phyloP scores from a whole-genome alignment of 805 yeast genomes.

The Hanseniaspora thailandica region DNA sequence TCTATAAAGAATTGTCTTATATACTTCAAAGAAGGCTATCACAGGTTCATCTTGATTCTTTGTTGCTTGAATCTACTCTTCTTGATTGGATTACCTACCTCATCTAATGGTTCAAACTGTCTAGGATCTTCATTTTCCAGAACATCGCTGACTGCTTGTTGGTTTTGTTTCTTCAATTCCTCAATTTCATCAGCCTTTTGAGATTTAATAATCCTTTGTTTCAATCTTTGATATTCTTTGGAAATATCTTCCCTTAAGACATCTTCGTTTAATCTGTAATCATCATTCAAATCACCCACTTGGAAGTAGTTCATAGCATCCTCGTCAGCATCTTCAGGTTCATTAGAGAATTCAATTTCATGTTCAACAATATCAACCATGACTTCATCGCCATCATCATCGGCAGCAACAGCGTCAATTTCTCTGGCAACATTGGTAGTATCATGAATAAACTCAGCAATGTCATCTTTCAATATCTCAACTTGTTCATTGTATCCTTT shows the following conservation, averaged over 20 bases:
- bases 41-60: conserved; percentile 15
- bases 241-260: conserved; percentile 39
- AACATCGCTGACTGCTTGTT: conserved; percentile 18
- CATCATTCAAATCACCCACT: conserved; percentile 5
- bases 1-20: no score
- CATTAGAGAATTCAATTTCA: conserved; percentile 24
- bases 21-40: not conserved
- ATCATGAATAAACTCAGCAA: conserved; percentile 21
- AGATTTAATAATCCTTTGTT: conserved; percentile 39
- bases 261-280: conserved; percentile 19
- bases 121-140: conserved; percentile 36
- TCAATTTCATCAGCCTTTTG: conserved; percentile 32
- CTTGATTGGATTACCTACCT: conserved; percentile 44
- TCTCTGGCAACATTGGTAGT: not conserved
- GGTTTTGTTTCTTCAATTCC: not conserved
- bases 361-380: conserved; percentile 26
- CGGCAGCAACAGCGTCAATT: not conserved
- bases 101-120: conserved; percentile 61
- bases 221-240: conserved; percentile 44
- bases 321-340: conserved; percentile 17
- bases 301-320: conserved; percentile 10
- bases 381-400: conserved; percentile 22
- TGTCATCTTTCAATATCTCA: conserved; percentile 27
- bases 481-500: conserved; percentile 39
- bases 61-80: conserved; percentile 63